Conservation (phyloP, 2,329 filamentous ascomycete species). For the Fusarium praegraminearum region DNA sequence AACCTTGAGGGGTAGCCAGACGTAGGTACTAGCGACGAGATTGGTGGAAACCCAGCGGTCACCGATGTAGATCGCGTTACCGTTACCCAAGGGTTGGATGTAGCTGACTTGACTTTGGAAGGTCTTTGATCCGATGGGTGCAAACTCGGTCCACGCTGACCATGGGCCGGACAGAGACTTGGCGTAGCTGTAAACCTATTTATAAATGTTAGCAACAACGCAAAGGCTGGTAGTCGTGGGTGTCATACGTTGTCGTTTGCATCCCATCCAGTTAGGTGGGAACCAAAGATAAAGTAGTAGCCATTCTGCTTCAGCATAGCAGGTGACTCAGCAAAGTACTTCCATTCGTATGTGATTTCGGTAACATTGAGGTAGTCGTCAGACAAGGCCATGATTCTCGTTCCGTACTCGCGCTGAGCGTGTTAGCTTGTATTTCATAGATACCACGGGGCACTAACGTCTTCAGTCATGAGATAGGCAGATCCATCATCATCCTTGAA, state of each 20-base stretch:
- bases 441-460: constrained; percentile 56
- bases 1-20: constrained; percentile 72
- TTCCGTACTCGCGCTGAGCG: constrained; percentile 64
- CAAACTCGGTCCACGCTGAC: constrained; percentile 71
- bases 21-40: constrained; percentile 70
- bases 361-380: constrained; percentile 67
- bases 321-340: constrained; percentile 69
- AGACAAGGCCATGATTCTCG: constrained; percentile 68
- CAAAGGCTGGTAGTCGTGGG: rapidly evolving
- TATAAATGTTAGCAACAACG: background rate
- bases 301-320: constrained; percentile 71
- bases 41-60: constrained; percentile 74
- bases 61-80: constrained; percentile 70
- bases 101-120: constrained; percentile 72
- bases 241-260: constrained; percentile 70
- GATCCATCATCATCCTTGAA: constrained; percentile 72
- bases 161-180: constrained; percentile 69
- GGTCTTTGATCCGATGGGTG: constrained; percentile 66
- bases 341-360: constrained; percentile 63
- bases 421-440: background rate
- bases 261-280: constrained; percentile 67
- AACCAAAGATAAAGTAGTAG: constrained; percentile 75
- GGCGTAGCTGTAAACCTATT: constrained; percentile 65
- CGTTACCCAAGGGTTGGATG: constrained; percentile 60
- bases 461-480: constrained; percentile 72